A percentile compares a stretch with the other conserved stretches of the same genome.
These are phyloP conservation scores for Syzygium grande DNA, from an alignment of 345 rosid genomes.

Conservation along the genomic window DNA sequence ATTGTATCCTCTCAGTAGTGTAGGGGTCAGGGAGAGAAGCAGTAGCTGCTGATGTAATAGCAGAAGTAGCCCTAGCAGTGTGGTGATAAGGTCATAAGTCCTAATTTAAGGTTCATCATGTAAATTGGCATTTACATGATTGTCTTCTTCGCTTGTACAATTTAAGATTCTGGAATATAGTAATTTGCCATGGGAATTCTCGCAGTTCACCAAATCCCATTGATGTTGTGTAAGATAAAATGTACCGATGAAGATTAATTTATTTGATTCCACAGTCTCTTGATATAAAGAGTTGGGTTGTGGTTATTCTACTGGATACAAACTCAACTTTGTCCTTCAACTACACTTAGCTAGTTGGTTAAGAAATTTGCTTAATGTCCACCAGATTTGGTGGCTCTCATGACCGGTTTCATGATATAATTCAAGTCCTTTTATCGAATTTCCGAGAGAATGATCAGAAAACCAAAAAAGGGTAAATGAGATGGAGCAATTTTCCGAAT, in stretches of 20 bases:
- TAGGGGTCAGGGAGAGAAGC: neutral
- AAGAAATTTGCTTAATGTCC: neutral
- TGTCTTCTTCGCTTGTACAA: neutral
- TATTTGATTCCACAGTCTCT: neutral
- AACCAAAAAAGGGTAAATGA: neutral
- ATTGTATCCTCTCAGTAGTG: slow-evolving; percentile 14
- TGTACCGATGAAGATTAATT: neutral
- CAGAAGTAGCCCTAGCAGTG: neutral
- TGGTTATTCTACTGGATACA: neutral
- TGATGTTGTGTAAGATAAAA: neutral
- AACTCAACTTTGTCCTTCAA: neutral
- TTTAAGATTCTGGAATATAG: neutral
- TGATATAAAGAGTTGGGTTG: neutral
- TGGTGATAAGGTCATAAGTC: neutral
- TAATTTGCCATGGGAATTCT: neutral
- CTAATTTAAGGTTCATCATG: neutral
- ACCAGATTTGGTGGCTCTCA: neutral
- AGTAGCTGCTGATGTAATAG: neutral
- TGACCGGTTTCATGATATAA: neutral
- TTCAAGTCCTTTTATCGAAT: neutral
- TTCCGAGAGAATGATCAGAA: neutral
- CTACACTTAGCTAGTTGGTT: neutral
- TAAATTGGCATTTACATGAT: slow-evolving; percentile 15
- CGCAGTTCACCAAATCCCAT: neutral
- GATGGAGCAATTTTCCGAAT: neutral